Conservation (phyloP, 2,329 filamentous ascomycete species). For the Cytospora chrysosperma region DNA sequence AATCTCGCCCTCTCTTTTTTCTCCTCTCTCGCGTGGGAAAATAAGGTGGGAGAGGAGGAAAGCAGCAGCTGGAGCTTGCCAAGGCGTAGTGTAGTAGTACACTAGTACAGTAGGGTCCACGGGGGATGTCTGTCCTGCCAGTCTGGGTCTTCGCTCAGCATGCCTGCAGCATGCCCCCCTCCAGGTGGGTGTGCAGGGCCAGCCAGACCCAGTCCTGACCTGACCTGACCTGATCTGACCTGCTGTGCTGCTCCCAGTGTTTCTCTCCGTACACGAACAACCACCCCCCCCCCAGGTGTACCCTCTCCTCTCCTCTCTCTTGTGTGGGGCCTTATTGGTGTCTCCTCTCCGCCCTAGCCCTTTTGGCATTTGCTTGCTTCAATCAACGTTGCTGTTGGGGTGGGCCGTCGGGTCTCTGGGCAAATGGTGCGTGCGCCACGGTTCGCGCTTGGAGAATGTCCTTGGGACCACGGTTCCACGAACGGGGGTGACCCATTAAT, state of each 20-base stretch:
- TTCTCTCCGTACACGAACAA: too few species aligned
- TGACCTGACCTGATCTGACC: not conserved
- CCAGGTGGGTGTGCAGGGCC: not conserved
- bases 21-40: not conserved
- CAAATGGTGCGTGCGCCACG: slow-evolving; percentile 14
- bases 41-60: not conserved
- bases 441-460: not conserved
- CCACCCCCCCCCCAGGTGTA: not conserved
- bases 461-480: not conserved
- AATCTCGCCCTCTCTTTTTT: not conserved
- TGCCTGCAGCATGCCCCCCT: too few species aligned
- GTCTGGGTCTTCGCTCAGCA: too few species aligned
- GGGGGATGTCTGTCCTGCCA: not conserved
- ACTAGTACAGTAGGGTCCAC: too few species aligned
- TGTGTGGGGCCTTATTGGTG: not conserved
- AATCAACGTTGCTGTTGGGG: not conserved
- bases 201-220: not conserved
- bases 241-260: not conserved
- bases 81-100: too few species aligned
- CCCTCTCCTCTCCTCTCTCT: not conserved
- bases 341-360: not conserved
- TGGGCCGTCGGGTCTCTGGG: not conserved
- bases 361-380: not conserved
- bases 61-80: not conserved
- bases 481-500: slow-evolving; percentile 4